A percentile compares a stretch with the other conserved stretches of the same genome.
phyloP scores from a whole-genome alignment of 768 basidiomycete species.

The Tricholoma flavovirens region DNA sequence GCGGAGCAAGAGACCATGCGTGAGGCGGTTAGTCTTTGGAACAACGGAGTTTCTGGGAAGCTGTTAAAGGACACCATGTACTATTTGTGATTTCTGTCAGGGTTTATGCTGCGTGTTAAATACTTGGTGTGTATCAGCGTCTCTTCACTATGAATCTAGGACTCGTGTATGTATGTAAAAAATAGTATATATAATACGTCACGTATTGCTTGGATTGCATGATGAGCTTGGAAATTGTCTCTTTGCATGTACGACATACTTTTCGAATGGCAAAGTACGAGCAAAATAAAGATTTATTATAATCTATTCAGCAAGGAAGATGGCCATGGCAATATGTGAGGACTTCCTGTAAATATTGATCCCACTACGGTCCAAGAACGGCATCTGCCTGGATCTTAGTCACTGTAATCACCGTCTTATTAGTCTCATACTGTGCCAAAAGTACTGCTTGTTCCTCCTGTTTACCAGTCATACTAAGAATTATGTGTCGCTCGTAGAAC shows the following conservation, averaged over 20 bases:
- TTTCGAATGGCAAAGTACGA: too few relatives aligned
- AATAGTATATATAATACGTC: too few relatives aligned
- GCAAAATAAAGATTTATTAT: too few relatives aligned
- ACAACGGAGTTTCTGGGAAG: constrained; percentile 41
- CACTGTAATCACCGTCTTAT: neutral
- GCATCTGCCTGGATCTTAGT: neutral
- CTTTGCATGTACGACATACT: too few relatives aligned
- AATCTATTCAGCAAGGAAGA: neutral
- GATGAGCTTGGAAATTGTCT: too few relatives aligned
- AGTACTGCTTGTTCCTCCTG: neutral
- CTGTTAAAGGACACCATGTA: constrained; percentile 68
- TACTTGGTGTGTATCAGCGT: too few relatives aligned
- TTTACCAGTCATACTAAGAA: neutral
- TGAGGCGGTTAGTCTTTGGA: constrained; percentile 56
- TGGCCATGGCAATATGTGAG: neutral
- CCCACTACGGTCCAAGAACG: neutral
- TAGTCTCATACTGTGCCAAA: neutral
- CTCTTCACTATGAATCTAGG: neutral
- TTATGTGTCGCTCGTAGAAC: neutral
- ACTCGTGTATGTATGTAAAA: neutral
- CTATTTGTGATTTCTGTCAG: constrained; percentile 43
- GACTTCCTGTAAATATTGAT: neutral
- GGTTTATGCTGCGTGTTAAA: too few relatives aligned
- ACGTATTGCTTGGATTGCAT: too few relatives aligned
- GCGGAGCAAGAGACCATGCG: constrained; percentile 43